phyloP scores from a whole-genome alignment of 2,329 filamentous ascomycete species.

The Arthrinium puccinioides region DNA sequence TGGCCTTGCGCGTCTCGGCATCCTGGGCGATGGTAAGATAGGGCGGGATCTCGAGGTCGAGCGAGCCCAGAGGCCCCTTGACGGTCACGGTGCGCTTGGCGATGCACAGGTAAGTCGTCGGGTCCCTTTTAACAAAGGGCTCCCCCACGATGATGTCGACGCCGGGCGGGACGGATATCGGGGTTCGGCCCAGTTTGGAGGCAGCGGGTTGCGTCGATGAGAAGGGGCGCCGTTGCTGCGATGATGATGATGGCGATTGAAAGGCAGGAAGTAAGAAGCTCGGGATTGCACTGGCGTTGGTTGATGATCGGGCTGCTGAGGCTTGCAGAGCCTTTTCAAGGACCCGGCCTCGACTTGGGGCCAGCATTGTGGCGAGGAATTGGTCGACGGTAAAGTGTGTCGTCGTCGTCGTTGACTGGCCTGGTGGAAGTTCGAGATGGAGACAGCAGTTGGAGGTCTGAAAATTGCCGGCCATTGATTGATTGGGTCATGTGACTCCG shows the following conservation, averaged over 20 bases:
- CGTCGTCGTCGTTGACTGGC: conserved; percentile 11
- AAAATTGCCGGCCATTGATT: conserved; percentile 7
- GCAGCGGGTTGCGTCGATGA: conserved; percentile 58
- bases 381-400: conserved; percentile 1
- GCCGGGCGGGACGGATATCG: conserved; percentile 73
- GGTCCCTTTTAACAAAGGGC: conserved; percentile 43
- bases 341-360: conserved; percentile 52
- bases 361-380: conserved; percentile 51
- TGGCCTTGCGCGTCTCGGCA: conserved; percentile 51
- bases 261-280: conserved; percentile 69
- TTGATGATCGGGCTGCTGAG: conserved; percentile 24
- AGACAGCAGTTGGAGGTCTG: not conserved
- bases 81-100: conserved; percentile 64
- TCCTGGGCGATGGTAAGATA: conserved; percentile 71
- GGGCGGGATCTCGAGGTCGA: conserved; percentile 70
- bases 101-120: conserved; percentile 53
- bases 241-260: conserved; percentile 32
- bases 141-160: conserved; percentile 71
- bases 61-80: conserved; percentile 72
- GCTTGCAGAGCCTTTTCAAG: conserved; percentile 44
- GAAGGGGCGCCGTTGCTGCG: conserved; percentile 47
- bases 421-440: no score
- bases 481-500: conserved; percentile 8
- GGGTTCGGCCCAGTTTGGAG: conserved; percentile 81
- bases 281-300: conserved; percentile 53